Conservation (phyloP, 768 basidiomycete genomes). For the Boletus rufocinnamomeus region DNA sequence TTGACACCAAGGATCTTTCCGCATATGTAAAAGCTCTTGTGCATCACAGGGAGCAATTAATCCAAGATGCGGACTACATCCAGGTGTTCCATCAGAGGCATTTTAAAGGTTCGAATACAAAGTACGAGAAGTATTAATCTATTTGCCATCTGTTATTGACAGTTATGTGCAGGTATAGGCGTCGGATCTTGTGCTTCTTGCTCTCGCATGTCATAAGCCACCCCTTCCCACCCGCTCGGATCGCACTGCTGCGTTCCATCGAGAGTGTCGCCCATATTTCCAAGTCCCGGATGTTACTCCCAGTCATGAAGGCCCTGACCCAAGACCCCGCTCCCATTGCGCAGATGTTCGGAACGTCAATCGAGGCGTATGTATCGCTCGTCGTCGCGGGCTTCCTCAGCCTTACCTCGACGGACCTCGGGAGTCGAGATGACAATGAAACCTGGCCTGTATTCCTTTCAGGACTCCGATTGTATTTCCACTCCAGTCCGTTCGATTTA, state of each 20-base stretch:
- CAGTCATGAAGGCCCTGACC: constrained; percentile 50
- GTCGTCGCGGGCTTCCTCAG: constrained; percentile 54
- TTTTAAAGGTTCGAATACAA: constrained; percentile 46
- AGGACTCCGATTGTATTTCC: constrained; percentile 46
- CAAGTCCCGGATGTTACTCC: constrained; percentile 57
- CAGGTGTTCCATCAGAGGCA: constrained; percentile 61
- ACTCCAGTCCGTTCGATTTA: constrained; percentile 42
- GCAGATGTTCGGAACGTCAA: constrained; percentile 41
- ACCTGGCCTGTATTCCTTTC: constrained; percentile 54
- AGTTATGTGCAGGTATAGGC: constrained; percentile 55
- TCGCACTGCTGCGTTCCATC: constrained; percentile 53
- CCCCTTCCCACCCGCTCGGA: constrained; percentile 46
- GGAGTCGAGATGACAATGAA: constrained; percentile 40
- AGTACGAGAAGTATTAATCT: constrained; percentile 33
- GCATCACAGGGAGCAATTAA: constrained; percentile 53
- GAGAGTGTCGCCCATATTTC: constrained; percentile 41
- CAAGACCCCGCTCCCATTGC: constrained; percentile 25
- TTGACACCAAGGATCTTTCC: constrained; percentile 63
- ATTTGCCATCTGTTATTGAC: constrained; percentile 37
- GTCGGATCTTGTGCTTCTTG: constrained; percentile 71
- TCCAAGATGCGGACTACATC: constrained; percentile 60
- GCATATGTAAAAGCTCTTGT: constrained; percentile 57
- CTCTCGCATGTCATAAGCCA: constrained; percentile 76
- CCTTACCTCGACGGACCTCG: constrained; percentile 46
- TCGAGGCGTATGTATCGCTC: constrained; percentile 36